Conservation (phyloP, 1,284 basidiomycete species). For the Coriolopsis trogii region DNA sequence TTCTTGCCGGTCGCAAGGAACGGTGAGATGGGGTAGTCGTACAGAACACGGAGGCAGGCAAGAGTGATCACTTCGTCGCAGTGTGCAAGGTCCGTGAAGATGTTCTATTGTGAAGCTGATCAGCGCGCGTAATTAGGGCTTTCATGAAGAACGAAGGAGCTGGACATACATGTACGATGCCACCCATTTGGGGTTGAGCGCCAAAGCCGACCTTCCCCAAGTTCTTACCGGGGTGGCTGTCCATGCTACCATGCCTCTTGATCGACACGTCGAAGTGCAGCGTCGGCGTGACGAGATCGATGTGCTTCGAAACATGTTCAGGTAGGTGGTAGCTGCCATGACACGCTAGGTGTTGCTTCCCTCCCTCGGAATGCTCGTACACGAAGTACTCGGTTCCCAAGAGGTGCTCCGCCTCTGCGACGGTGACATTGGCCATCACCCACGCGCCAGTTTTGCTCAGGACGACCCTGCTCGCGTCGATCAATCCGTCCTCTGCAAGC, state of each 20-base stretch:
- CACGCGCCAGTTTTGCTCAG: conserved; percentile 43
- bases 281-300: conserved; percentile 28
- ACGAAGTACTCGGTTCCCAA: conserved; percentile 49
- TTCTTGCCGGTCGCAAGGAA: conserved; percentile 44
- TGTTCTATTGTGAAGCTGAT: too few relatives aligned
- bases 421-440: conserved; percentile 47
- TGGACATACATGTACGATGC: conserved; percentile 49
- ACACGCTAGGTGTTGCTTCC: conserved; percentile 22
- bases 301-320: conserved; percentile 25
- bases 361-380: conserved; percentile 38
- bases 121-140: neutral
- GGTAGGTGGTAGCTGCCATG: conserved; percentile 23
- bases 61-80: conserved; percentile 54
- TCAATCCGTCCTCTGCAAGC: conserved; percentile 41
- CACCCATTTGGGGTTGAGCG: conserved; percentile 28
- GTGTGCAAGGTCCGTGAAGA: conserved; percentile 15
- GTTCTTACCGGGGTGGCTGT: conserved; percentile 15
- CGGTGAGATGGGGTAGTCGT: conserved; percentile 51
- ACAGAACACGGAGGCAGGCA: conserved; percentile 52
- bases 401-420: conserved; percentile 48
- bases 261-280: conserved; percentile 27
- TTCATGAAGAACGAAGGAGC: neutral
- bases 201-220: conserved; percentile 13
- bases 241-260: conserved; percentile 7
- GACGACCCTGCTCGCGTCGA: conserved; percentile 35